These are phyloP conservation scores for Panicum miliaceum DNA, from an alignment of 176 grass and related monocot genomes.

Conservation along the genomic window DNA sequence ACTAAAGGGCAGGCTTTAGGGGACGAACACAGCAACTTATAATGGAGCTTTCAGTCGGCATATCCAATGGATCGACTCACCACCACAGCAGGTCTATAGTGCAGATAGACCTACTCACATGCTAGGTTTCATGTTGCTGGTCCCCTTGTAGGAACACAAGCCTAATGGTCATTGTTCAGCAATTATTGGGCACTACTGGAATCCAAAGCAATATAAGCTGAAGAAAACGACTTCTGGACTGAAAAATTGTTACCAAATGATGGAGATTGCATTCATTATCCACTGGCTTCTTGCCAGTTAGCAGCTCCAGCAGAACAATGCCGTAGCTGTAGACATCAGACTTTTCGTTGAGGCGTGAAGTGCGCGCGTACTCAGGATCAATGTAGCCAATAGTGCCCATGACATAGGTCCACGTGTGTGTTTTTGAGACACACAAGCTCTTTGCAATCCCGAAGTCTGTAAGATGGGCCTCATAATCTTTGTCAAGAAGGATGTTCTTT, in stretches of 20 bases:
- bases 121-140: slow-evolving; percentile 60
- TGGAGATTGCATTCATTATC: slow-evolving; percentile 98
- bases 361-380: slow-evolving; percentile 93
- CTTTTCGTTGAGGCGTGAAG: slow-evolving; percentile 91
- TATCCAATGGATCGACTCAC: slow-evolving; percentile 50
- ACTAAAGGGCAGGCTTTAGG: slow-evolving; percentile 64
- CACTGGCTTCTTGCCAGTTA: slow-evolving; percentile 87
- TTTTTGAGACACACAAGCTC: slow-evolving; percentile 91
- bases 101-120: slow-evolving; percentile 71
- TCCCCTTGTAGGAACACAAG: slow-evolving; percentile 56
- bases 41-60: slow-evolving; percentile 65
- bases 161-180: slow-evolving; percentile 50
- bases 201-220: slow-evolving; percentile 49
- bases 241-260: slow-evolving; percentile 72
- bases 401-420: slow-evolving; percentile 92
- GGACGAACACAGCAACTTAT: slow-evolving; percentile 54
- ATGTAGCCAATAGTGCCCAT: slow-evolving; percentile 99
- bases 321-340: slow-evolving; percentile 98
- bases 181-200: slow-evolving; percentile 58
- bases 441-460: slow-evolving; percentile 98
- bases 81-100: slow-evolving; percentile 48
- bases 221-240: slow-evolving; percentile 30
- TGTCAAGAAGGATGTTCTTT: slow-evolving; percentile 94
- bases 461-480: slow-evolving; percentile 89
- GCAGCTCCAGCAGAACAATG: slow-evolving; percentile 83